Percentiles rank a stretch among this genome's conserved stretches.
These are phyloP conservation scores for Trichoderma aggressivum DNA, from an alignment of 2,329 filamentous ascomycete species.

Conservation along the genomic window DNA sequence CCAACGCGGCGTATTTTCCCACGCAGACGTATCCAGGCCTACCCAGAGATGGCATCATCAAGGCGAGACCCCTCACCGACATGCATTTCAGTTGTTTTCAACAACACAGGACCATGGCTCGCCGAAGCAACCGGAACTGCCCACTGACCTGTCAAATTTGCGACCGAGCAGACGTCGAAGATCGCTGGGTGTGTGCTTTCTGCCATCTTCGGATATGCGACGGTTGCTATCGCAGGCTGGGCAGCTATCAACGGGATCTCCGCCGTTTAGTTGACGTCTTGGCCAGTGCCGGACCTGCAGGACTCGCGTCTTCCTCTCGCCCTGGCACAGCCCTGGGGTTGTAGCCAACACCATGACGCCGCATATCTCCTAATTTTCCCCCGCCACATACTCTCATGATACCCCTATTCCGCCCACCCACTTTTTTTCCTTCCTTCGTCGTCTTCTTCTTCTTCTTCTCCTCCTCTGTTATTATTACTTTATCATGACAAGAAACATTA, in stretches of 20 bases:
- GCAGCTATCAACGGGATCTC: conserved; percentile 42
- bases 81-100: conserved; percentile 47
- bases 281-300: conserved; percentile 19
- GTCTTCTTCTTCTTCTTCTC: conserved; percentile 12
- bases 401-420: conserved; percentile 8
- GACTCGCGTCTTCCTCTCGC: conserved; percentile 22
- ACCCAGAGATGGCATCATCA: conserved; percentile 38
- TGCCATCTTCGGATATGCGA: conserved; percentile 53
- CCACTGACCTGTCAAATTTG: conserved; percentile 54
- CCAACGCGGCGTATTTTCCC: conserved; percentile 39
- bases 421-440: conserved; percentile 2
- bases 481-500: neutral
- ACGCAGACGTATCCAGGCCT: conserved; percentile 28
- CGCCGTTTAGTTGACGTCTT: conserved; percentile 37
- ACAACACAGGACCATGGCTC: conserved; percentile 46
- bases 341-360: conserved; percentile 17
- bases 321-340: conserved; percentile 24
- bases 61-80: conserved; percentile 43
- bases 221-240: conserved; percentile 43
- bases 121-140: conserved; percentile 47
- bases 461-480: neutral
- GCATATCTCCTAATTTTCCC: neutral
- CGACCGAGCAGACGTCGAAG: conserved; percentile 41
- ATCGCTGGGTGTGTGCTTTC: conserved; percentile 48
- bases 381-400: conserved; percentile 3